Evolutionary conservation across 257 asterid genomes (phyloP).

Genomic region (Salvia miltiorrhiza): DNA sequence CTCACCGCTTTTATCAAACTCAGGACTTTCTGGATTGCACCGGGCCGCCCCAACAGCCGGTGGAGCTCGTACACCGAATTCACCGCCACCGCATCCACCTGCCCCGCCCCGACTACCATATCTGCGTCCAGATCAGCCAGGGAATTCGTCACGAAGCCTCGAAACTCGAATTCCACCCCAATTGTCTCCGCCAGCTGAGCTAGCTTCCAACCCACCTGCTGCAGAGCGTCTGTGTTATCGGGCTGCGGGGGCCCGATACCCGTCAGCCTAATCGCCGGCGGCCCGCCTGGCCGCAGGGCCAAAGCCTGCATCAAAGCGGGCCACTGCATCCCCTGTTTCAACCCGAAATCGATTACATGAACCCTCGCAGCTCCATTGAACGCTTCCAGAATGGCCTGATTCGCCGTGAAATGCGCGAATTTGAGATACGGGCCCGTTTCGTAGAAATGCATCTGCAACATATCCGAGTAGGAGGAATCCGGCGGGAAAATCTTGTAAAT

Average conservation of each 20-base stretch:
- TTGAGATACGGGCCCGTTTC: constrained; percentile 71
- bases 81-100: constrained; percentile 66
- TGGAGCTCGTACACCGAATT: constrained; percentile 85
- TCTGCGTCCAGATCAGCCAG: constrained; percentile 63
- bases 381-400: constrained; percentile 76
- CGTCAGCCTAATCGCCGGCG: constrained; percentile 54
- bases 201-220: constrained; percentile 79
- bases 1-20: constrained; percentile 40
- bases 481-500: constrained; percentile 60
- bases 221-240: constrained; percentile 57
- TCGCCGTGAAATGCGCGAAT: constrained; percentile 83
- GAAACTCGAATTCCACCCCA: constrained; percentile 65
- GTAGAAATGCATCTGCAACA: constrained; percentile 71
- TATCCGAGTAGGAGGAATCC: constrained; percentile 48
- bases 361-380: constrained; percentile 48
- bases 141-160: constrained; percentile 67
- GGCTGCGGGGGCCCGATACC: constrained; percentile 66
- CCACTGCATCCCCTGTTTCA: constrained; percentile 89
- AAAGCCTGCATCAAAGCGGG: constrained; percentile 78
- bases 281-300: constrained; percentile 71
- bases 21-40: constrained; percentile 53
- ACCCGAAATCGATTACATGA: constrained; percentile 68
- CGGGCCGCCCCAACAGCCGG: constrained; percentile 45
- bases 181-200: constrained; percentile 69
- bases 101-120: constrained; percentile 42